Base-by-base conservation (phyloP, 23 red algal species). In the Gracilaria gracilis region DNA sequence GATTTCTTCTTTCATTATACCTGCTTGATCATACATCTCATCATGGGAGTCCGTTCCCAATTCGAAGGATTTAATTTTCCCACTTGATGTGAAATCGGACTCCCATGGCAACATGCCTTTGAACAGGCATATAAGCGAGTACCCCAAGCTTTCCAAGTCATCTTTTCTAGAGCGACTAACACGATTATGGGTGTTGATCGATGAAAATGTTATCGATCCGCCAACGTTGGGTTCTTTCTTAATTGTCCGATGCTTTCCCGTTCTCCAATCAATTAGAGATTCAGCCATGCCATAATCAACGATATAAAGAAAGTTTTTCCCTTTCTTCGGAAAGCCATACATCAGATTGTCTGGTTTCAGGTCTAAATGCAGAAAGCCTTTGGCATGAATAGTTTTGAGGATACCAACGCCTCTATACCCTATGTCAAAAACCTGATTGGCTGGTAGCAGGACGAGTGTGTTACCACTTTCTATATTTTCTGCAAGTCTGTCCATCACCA, bases 311-410 rank as follows among this genome's bases (percentile, higher is more conserved):
- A 9, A 13, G 14, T 4, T 17, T 7, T 27, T 27, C 21, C n/a
- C n/a, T n/a, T n/a, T n/a, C n/a, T n/a, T n/a, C n/a, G 59, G 21
- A 27, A 27, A 27, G 59, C 21, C 21, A 17, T 27, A 64, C 28
- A 71, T 71, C 24, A 37, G n/a, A n/a, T n/a, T n/a, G n/a, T 71
- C 36, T 36, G 66, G 66, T 71, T 71, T 71, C 28, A 71, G 19
- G 14, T 71, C 66, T 28, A 40, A 11, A 35, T 71, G 66, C 5
- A 71, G 29, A 71, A 71, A 2, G 12, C 66, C 66, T 24, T 71
- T 71, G 32, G 29, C 14, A 20, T 36, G 66, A 36, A 71, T 40
- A 13, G 8, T 71, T 37, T 35, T 33, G 24, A 71, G 5, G 24
- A 5, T 71, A 16, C 14, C 36, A 71, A 71, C 12, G 24, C 2